A percentile compares a stretch with the other conserved stretches of the same genome.
Evolutionary conservation across 2,329 filamentous ascomycete species (phyloP).

Genomic region (Colletotrichum paranaense): DNA sequence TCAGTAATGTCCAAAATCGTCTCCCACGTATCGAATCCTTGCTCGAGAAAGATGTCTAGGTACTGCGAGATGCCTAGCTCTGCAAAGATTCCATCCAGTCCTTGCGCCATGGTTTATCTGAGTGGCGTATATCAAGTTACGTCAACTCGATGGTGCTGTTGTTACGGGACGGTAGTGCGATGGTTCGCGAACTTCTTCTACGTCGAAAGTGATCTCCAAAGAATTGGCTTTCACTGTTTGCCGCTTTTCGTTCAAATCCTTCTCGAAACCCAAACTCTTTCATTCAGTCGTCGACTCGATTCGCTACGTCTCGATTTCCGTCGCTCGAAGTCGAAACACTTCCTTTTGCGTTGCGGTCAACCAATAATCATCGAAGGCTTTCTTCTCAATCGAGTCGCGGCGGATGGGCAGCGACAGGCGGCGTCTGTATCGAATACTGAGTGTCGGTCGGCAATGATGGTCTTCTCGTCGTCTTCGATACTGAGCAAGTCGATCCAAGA

Average conservation of each 20-base stretch:
- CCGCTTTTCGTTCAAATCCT: neutral
- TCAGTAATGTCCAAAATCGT: slow-evolving; percentile 87
- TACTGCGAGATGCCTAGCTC: slow-evolving; percentile 85
- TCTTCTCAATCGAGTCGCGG: neutral
- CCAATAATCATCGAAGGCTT: neutral
- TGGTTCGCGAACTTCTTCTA: neutral
- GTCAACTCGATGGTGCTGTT: neutral
- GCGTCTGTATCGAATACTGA: neutral
- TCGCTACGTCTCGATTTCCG: neutral
- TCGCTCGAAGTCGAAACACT: slow-evolving; percentile 30
- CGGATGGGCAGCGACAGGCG: neutral
- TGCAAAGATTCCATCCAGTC: slow-evolving; percentile 74
- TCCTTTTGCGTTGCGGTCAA: neutral
- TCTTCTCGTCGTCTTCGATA: neutral
- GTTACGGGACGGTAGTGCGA: neutral
- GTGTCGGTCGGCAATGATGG: neutral
- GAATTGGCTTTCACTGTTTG: neutral
- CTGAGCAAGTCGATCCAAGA: neutral
- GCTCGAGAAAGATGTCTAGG: slow-evolving; percentile 76
- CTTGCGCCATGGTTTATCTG: slow-evolving; percentile 56
- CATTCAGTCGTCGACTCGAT: slow-evolving; percentile 10
- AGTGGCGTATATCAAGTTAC: neutral
- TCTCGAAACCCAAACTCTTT: slow-evolving; percentile 1
- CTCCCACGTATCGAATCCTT: slow-evolving; percentile 89
- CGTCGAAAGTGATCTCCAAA: neutral